These are phyloP conservation scores for Smittium culicis DNA, from an alignment of 371 early-diverging fungal genomes.

Conservation along the genomic window DNA sequence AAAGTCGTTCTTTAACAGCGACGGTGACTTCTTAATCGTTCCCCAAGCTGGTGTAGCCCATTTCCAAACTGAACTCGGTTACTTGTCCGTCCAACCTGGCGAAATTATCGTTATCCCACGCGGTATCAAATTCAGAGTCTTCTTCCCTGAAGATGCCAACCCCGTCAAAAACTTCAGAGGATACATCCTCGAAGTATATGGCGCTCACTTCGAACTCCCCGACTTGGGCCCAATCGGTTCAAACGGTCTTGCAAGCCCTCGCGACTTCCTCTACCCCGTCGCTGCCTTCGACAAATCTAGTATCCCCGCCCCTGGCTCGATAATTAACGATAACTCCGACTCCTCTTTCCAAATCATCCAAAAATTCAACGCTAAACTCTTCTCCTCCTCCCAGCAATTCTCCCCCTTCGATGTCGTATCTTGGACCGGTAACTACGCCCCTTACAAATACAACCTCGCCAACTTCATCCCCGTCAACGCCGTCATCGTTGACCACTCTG, in stretches of 20 bases:
- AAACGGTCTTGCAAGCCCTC: slow-evolving; percentile 88
- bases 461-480: slow-evolving; percentile 76
- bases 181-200: slow-evolving; percentile 80
- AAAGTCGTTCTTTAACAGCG: slow-evolving; percentile 71
- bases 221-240: slow-evolving; percentile 93
- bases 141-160: slow-evolving; percentile 66
- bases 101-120: slow-evolving; percentile 89
- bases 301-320: too few species aligned
- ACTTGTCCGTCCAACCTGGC: slow-evolving; percentile 65
- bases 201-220: slow-evolving; percentile 80
- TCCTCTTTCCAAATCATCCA: slow-evolving; percentile 48
- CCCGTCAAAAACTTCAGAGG: slow-evolving; percentile 55
- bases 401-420: slow-evolving; percentile 92
- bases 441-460: slow-evolving; percentile 87
- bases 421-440: slow-evolving; percentile 96
- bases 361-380: slow-evolving; percentile 73
- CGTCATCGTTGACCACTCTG: slow-evolving; percentile 78
- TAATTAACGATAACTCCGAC: not conserved
- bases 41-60: slow-evolving; percentile 85
- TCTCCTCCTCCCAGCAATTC: slow-evolving; percentile 57
- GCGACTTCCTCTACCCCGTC: slow-evolving; percentile 79
- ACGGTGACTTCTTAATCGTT: slow-evolving; percentile 87
- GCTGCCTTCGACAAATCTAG: slow-evolving; percentile 61
- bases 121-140: slow-evolving; percentile 73
- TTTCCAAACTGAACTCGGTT: slow-evolving; percentile 87